Evolutionary conservation across 495 filamentous ascomycete species (phyloP), one percentile per base, ranked within the genome.

Genomic region (Neurospora sp.): DNA sequence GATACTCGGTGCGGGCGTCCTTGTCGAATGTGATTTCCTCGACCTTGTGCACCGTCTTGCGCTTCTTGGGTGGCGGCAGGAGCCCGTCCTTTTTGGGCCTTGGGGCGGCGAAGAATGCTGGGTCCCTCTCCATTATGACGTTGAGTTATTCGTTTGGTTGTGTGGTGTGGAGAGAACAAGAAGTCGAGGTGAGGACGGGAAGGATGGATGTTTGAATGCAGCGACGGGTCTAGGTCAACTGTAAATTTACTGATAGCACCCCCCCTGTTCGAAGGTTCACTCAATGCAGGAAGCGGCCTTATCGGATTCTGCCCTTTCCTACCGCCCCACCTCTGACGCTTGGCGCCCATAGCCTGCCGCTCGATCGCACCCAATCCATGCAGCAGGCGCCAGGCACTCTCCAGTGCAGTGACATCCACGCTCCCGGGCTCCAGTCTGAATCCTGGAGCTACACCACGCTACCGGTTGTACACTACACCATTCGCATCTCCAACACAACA

Each of bases 11-110:
- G 69, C 96, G 89, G 53, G 90, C 90, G 66, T 85, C 84, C 68
- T 84, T 78, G 83, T 98, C 95, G 82, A 98, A 98, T 53, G 85
- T 89, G 81, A 99, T 91, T 78, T 94, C 92, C 75, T 92, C 92
- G 71, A 92, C 83, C 46, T 86, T 83, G 71, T 85, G 82, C 3
- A 79, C 77, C n/a, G 79, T 78, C 81, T 92, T 94, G 70, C 92
- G 84, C 75, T 86, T 88, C 81, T 92, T 94, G n/a, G 84, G 76
- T 18, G 88, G 84, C 10, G 88, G 88, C 16, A 78, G 77, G 5
- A 85, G 81, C 3, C 80, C 42, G 18, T 73, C 75, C 76, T 86
- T 87, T 73, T 87, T 87, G n/a, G 80, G 77, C 72, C 86, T 82
- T 37, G 86, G 86, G 68, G 80, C 79, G 10, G 80, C 80, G 72